phyloP scores from a whole-genome alignment of 306 rosid genomes.

The Prosopis cineraria region DNA sequence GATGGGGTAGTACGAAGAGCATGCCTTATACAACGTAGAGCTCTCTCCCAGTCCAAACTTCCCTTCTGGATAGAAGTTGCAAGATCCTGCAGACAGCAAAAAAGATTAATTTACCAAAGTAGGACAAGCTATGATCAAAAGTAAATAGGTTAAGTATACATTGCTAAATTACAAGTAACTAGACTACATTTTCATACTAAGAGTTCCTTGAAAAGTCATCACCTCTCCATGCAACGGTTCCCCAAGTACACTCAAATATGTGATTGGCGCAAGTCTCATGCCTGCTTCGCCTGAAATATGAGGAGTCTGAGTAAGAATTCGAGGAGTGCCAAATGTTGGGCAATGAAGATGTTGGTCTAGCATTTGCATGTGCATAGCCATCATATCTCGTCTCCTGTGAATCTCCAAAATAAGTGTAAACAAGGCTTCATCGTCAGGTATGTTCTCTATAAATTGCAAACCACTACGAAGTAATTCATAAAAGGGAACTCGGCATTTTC shows the following conservation, averaged over 20 bases:
- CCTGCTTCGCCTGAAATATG: constrained; percentile 68
- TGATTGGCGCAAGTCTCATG: constrained; percentile 84
- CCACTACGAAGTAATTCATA: constrained; percentile 91
- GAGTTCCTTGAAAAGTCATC: constrained; percentile 41
- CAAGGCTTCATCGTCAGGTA: constrained; percentile 91
- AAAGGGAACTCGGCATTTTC: constrained; percentile 91
- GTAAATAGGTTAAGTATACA: constrained; percentile 15
- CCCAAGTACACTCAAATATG: constrained; percentile 95
- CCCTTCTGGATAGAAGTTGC: constrained; percentile 87
- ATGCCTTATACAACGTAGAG: constrained; percentile 92
- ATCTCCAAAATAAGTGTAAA: constrained; percentile 95
- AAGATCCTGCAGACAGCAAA: constrained; percentile 64
- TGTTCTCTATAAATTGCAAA: constrained; percentile 91
- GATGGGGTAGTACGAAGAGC: constrained; percentile 94
- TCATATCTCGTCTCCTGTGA: constrained; percentile 96
- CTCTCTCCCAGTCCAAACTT: constrained; percentile 98
- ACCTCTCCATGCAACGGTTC: constrained; percentile 99
- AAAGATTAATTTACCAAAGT: constrained; percentile 30
- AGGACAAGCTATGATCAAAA: constrained; percentile 30
- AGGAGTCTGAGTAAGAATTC: constrained; percentile 73
- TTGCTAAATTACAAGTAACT: constrained; percentile 20
- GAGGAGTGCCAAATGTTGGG: constrained; percentile 94
- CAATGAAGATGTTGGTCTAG: constrained; percentile 97
- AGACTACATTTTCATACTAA: constrained; percentile 16
- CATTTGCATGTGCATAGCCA: constrained; percentile 99